These are phyloP conservation scores for Cutaneotrichosporon cutaneum DNA, from an alignment of 1,284 basidiomycete genomes.

Conservation along the genomic window DNA sequence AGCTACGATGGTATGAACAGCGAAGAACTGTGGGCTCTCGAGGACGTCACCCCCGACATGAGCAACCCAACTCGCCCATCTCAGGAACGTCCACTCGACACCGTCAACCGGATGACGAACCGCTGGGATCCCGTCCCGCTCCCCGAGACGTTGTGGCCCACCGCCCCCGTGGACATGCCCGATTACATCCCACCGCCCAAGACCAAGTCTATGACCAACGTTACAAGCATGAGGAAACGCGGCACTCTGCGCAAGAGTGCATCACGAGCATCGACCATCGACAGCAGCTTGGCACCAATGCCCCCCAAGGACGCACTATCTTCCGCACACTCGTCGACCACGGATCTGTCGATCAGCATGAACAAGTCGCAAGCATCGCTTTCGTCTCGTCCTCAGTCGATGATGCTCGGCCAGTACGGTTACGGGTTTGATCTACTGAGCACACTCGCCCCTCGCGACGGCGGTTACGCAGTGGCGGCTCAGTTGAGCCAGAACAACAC, in stretches of 20 bases:
- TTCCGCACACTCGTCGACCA: constrained; percentile 46
- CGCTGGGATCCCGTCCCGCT: constrained; percentile 29
- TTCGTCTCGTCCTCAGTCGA: constrained; percentile 31
- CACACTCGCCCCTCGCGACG: constrained; percentile 48
- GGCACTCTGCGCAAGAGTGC: constrained; percentile 21
- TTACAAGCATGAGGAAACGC: constrained; percentile 29
- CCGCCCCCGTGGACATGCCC: constrained; percentile 29
- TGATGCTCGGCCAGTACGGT: constrained; percentile 35
- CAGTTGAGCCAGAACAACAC: constrained; percentile 33
- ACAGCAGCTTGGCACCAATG: constrained; percentile 16
- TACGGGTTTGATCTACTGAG: constrained; percentile 47
- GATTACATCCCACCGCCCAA: constrained; percentile 28
- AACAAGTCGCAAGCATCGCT: constrained; percentile 39
- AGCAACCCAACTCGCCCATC: constrained; percentile 47
- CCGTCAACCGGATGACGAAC: constrained; percentile 41
- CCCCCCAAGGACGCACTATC: constrained; percentile 26
- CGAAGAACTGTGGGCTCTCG: constrained; percentile 47
- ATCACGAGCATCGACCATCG: constrained; percentile 24
- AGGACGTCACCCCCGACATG: constrained; percentile 41
- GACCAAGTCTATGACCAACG: constrained; percentile 41
- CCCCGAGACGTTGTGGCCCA: constrained; percentile 35
- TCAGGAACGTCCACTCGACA: constrained; percentile 49
- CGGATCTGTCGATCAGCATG: constrained; percentile 39
- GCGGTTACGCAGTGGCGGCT: constrained; percentile 52
- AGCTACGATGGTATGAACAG: constrained; percentile 38